These are phyloP conservation scores for Diaporthe sp. DNA, from an alignment of 2,329 filamentous ascomycete genomes.

Conservation along the genomic window DNA sequence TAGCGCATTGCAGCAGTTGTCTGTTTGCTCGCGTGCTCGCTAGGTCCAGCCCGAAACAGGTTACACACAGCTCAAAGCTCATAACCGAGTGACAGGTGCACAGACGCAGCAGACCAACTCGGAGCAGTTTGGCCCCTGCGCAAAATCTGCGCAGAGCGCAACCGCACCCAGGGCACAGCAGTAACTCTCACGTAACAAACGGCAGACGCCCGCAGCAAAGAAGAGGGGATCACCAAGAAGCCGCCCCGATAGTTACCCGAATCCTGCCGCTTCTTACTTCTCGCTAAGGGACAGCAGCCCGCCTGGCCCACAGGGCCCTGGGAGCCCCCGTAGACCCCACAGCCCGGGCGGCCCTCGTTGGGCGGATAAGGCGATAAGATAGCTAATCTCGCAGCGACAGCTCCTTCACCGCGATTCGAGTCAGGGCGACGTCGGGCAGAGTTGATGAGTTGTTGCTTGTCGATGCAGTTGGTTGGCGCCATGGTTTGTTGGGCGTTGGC, in stretches of 20 bases:
- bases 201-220: slow-evolving; percentile 21
- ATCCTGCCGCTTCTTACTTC: not conserved
- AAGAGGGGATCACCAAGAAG: slow-evolving; percentile 26
- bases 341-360: not conserved
- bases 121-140: not conserved
- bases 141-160: not conserved
- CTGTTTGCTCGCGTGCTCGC: not conserved
- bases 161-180: not conserved
- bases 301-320: slow-evolving; percentile 13
- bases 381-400: slow-evolving; percentile 11
- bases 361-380: slow-evolving; percentile 21
- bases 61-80: not conserved
- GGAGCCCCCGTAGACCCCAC: slow-evolving; percentile 1
- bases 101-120: not conserved
- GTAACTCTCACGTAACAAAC: slow-evolving; percentile 23
- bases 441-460: slow-evolving; percentile 17
- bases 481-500: not conserved
- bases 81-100: not conserved
- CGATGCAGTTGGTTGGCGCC: not conserved
- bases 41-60: not conserved
- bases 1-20: not conserved
- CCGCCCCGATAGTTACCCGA: slow-evolving; percentile 11
- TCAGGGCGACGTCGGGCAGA: slow-evolving; percentile 10
- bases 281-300: slow-evolving; percentile 5
- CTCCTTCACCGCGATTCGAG: slow-evolving; percentile 23